Evolutionary conservation across 495 filamentous ascomycete species (phyloP).

Genomic region (Hypoxylon subgilvum): DNA sequence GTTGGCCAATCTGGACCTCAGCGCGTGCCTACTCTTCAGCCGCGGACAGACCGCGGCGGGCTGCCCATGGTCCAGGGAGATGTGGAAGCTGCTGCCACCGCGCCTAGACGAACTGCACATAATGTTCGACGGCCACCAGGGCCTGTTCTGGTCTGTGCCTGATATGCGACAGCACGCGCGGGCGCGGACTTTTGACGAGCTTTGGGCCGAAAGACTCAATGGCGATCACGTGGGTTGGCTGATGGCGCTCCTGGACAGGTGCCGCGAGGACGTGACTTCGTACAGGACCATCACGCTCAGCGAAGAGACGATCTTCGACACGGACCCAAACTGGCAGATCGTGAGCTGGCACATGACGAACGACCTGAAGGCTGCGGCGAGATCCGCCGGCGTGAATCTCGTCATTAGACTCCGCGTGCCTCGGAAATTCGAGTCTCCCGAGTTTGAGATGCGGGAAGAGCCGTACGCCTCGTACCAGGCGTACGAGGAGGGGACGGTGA

Average conservation of each 20-base stretch:
- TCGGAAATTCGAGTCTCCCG: background rate
- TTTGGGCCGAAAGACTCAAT: background rate
- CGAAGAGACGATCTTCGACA: background rate
- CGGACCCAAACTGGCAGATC: conserved; percentile 11
- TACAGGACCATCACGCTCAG: background rate
- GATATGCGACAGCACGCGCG: background rate
- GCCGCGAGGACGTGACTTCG: background rate
- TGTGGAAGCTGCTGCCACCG: conserved; percentile 7
- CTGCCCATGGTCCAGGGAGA: background rate
- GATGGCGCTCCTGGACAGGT: conserved; percentile 1
- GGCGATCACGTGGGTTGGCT: conserved; percentile 5
- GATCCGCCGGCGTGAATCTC: conserved; percentile 9
- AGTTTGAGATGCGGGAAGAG: background rate
- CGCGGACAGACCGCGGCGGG: background rate
- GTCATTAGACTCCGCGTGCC: conserved; percentile 10
- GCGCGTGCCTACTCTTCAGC: conserved; percentile 7
- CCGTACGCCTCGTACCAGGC: too few relatives aligned
- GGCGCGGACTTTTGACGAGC: background rate
- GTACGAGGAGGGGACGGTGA: too few relatives aligned
- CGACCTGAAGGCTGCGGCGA: conserved; percentile 1
- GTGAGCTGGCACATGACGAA: conserved; percentile 19
- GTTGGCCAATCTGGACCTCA: background rate
- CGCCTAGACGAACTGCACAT: conserved; percentile 1
- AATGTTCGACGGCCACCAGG: background rate
- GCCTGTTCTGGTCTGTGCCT: conserved; percentile 11